Base-by-base conservation (phyloP, 1,139 yeast genomes). In the Scheffersomyces lignicola region DNA sequence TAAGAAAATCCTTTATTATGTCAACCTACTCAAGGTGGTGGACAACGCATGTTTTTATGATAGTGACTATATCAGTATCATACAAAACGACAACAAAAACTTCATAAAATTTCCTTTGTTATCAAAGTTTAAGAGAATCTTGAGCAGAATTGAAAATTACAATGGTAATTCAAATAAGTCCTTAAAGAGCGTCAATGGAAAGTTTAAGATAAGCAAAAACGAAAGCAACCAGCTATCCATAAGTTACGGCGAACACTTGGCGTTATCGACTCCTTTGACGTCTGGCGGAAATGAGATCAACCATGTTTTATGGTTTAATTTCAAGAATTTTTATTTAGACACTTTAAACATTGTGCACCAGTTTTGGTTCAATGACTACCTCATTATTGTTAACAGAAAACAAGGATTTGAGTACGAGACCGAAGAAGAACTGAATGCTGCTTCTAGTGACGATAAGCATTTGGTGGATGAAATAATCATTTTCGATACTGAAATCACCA, bases 271-370 rank as follows among this genome's bases (percentile, higher is more conserved):
- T 1, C 73, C 75, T 1, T 52, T 44, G 28, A 47, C 45, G 13
- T 46, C 49, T 2, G 52, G 56, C 1, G 56, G 54, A 7, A 47
- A 44, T 13, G 56, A 56, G 23, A 42, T 49, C 9, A 62, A 64
- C 40, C 75, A 69, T 38, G 47, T 64, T 4, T 43, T 69, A 10
- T 70, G 76, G 76, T 69, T 58, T 42, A 63, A 63, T 39, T 68
- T 66, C 37, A 54, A 54, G 26, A 62, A 65, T 40, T 59, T 57
- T 40, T 58, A 54, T 29, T 47, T 60, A 37, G 71, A 64, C 25
- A 40, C 58, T 2, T 50, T 67, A 38, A 67, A 67, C 36, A 58
- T 70, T 5, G 48, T 63, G 2, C 43, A 57, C 34, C 73, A 67
- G 35, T 52, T 66, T 32, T 65, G 69, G 68, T 62, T 54, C 39